Base-by-base conservation (phyloP, 768 basidiomycete genomes). In the Cystobasidium onofrii region DNA sequence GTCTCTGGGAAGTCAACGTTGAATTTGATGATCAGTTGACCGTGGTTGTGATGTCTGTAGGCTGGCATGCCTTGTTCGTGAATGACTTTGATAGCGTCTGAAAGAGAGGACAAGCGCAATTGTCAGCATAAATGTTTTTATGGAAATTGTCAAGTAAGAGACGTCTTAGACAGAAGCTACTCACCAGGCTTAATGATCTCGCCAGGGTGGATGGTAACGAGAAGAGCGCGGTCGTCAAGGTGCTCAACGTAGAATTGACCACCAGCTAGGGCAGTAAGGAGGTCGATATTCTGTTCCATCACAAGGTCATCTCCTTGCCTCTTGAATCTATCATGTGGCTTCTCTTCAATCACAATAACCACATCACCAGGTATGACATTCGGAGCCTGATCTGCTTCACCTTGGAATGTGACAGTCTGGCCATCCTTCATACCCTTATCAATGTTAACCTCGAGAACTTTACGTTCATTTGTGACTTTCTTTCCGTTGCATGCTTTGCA, bases 11-110 rank as follows among this genome's bases (percentile, higher is more conserved):
- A 99, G 73, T 85, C 87, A 80, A 99, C 90, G 75, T 85, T 84
- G 77, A 98, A 83, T 80, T 88, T 90, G 82, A 99, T 85, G 80
- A 87, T 92, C 74, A 99, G 86, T 82, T 98, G 92, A 44, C 96
- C 96, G 46, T 88, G 86, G 80, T 99, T 93, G 83, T 98, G 96
- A 83, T 98, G 95, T 75, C 96, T 88, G 81, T 90, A 90, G 64
- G 96, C 97, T 15, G 95, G 96, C 96, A 99, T 99, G 75, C 96
- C 96, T 83, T 98, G 94, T 3, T 90, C 91, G 62, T 86, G 86
- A 78, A 99, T 89, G 76, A 94, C 88, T 83, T 96, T 97, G 79
- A 93, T 80, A 54, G 90, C 88, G 75, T 90, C 95, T 94, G 78
- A 57, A 9, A 20, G 17, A 23, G 10, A 39, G 57, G 23, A 39